These are phyloP conservation scores for Aspergillus arachidicola DNA, from an alignment of 2,329 filamentous ascomycete species.

Conservation along the genomic window DNA sequence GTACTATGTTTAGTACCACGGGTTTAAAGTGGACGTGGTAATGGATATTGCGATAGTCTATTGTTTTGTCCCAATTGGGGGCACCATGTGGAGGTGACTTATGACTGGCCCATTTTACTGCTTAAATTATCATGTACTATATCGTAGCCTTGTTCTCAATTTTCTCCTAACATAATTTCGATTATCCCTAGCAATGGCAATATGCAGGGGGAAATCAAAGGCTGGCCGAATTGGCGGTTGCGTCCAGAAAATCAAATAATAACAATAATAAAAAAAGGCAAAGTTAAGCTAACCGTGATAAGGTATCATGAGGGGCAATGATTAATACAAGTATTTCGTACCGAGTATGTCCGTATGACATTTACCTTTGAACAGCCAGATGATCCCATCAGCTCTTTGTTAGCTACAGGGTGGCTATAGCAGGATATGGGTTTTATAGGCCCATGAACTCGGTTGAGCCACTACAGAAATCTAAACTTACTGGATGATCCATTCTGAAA, in stretches of 20 bases:
- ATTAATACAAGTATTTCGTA: background rate
- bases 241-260: background rate
- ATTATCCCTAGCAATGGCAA: background rate
- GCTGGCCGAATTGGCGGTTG: background rate
- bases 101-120: background rate
- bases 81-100: background rate
- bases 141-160: background rate
- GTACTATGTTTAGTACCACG: conserved; percentile 3
- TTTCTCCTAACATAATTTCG: background rate
- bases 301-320: background rate
- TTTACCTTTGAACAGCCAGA: background rate
- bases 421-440: background rate
- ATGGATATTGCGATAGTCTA: conserved; percentile 1
- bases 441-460: background rate
- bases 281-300: background rate
- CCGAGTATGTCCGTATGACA: background rate
- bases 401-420: background rate
- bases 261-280: background rate
- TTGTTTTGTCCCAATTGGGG: background rate
- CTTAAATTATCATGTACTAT: background rate
- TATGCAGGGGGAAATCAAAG: background rate
- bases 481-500: background rate
- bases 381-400: background rate
- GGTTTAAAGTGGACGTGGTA: background rate
- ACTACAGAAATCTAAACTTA: background rate